These are phyloP conservation scores for Fusarium penzigii DNA, from an alignment of 2,329 filamentous ascomycete species.

Conservation along the genomic window DNA sequence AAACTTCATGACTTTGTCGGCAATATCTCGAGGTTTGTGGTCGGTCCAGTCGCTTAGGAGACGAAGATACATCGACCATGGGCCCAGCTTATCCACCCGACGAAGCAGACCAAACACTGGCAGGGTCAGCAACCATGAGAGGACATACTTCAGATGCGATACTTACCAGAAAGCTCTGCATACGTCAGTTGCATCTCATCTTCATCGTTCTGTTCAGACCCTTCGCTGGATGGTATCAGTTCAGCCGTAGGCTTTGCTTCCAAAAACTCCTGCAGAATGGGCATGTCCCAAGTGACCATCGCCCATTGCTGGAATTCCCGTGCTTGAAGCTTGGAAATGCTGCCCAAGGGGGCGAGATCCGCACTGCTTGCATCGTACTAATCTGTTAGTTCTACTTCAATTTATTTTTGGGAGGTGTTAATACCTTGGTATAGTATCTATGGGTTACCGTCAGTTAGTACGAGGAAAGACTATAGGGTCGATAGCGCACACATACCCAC, in stretches of 20 bases:
- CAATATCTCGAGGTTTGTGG: constrained; percentile 36
- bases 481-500: background rate
- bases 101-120: constrained; percentile 41
- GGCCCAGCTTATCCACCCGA: constrained; percentile 45
- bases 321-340: constrained; percentile 61
- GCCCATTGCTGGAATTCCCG: constrained; percentile 65
- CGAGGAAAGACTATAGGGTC: background rate
- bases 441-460: background rate
- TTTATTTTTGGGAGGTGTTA: too few species aligned
- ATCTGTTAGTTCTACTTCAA: too few species aligned
- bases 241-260: constrained; percentile 52
- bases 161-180: constrained; percentile 25
- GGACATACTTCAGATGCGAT: background rate
- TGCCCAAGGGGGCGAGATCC: constrained; percentile 59
- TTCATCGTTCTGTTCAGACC: constrained; percentile 40
- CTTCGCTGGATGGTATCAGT: constrained; percentile 42
- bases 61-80: constrained; percentile 41
- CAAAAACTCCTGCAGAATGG: constrained; percentile 67
- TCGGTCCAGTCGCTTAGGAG: constrained; percentile 42
- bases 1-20: constrained; percentile 33
- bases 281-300: constrained; percentile 55
- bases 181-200: constrained; percentile 48
- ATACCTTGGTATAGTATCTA: background rate
- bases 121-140: constrained; percentile 15
- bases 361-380: constrained; percentile 51